A percentile compares a stretch with the other conserved stretches of the same genome.
phyloP scores from a whole-genome alignment of 2,329 filamentous ascomycete genomes.

The Cladosporium phlei region DNA sequence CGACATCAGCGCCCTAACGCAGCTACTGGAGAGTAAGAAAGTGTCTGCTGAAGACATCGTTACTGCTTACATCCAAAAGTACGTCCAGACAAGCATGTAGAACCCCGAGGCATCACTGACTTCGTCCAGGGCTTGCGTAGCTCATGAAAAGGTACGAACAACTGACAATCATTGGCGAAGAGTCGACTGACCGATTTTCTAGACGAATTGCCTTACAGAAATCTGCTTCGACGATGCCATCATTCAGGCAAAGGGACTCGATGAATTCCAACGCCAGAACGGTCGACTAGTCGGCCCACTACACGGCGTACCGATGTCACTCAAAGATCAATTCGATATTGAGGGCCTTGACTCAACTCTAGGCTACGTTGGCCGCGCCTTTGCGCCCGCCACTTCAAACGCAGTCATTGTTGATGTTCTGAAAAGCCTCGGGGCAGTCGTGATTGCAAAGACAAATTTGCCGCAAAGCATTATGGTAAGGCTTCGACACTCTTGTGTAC shows the following conservation, averaged over 20 bases:
- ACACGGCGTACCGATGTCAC: conserved; percentile 38
- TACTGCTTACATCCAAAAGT: conserved; percentile 18
- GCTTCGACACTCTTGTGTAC: background rate
- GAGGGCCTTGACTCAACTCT: conserved; percentile 48
- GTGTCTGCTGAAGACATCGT: conserved; percentile 15
- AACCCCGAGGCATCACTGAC: background rate
- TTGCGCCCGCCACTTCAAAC: conserved; percentile 47
- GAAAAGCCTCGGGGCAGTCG: conserved; percentile 46
- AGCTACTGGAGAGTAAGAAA: conserved; percentile 1
- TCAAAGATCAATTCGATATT: conserved; percentile 56
- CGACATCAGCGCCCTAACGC: background rate
- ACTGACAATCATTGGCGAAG: no score
- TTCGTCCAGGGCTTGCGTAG: conserved; percentile 15
- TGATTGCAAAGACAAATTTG: conserved; percentile 51
- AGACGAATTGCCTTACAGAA: conserved; percentile 34
- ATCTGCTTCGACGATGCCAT: conserved; percentile 54
- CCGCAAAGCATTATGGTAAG: conserved; percentile 48
- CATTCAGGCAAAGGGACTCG: conserved; percentile 43
- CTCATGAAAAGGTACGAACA: conserved; percentile 20
- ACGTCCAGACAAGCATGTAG: background rate
- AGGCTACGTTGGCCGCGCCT: conserved; percentile 49
- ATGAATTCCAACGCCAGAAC: conserved; percentile 47
- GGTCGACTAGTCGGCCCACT: conserved; percentile 35
- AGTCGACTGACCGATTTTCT: no score
- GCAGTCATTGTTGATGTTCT: conserved; percentile 49